Evolutionary conservation across 768 basidiomycete genomes (phyloP).

Genomic region (Leucosporidium yakuticum): DNA sequence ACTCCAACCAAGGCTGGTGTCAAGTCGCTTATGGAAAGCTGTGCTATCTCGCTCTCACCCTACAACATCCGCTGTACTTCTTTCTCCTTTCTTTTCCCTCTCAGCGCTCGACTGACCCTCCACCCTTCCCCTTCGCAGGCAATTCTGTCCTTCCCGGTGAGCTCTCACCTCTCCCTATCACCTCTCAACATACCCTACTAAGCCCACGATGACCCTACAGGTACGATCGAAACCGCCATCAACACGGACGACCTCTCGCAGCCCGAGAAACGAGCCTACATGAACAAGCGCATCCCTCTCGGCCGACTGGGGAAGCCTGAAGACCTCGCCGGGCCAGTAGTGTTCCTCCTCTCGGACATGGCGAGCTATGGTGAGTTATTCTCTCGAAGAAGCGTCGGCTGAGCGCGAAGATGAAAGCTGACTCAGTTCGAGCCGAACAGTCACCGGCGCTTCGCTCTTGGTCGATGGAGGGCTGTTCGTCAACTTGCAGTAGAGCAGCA

Average conservation of each 20-base stretch:
- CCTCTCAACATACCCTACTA: background rate
- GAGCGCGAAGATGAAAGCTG: too few relatives aligned
- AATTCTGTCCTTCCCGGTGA: slow-evolving; percentile 60
- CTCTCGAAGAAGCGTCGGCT: background rate
- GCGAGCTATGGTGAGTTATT: slow-evolving; percentile 52
- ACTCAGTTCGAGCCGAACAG: slow-evolving; percentile 24
- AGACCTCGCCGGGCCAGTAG: slow-evolving; percentile 66
- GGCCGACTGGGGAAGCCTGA: slow-evolving; percentile 65
- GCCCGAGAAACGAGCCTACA: slow-evolving; percentile 55
- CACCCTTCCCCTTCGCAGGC: slow-evolving; percentile 30
- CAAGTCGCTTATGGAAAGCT: slow-evolving; percentile 61
- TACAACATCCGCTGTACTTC: slow-evolving; percentile 58
- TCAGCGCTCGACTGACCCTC: slow-evolving; percentile 47
- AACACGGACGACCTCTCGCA: slow-evolving; percentile 68
- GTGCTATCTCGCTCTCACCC: slow-evolving; percentile 69
- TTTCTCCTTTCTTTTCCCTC: slow-evolving; percentile 51
- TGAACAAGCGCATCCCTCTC: slow-evolving; percentile 60
- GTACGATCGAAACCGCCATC: slow-evolving; percentile 70
- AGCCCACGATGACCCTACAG: slow-evolving; percentile 37
- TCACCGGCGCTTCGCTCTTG: slow-evolving; percentile 60
- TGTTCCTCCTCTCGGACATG: slow-evolving; percentile 67
- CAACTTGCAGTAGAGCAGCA: slow-evolving; percentile 54
- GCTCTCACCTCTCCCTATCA: background rate
- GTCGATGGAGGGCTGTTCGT: slow-evolving; percentile 72
- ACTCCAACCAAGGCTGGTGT: slow-evolving; percentile 64